Conservation (phyloP, 192 early-diverging fungal species). For the Coemansia sp. region DNA sequence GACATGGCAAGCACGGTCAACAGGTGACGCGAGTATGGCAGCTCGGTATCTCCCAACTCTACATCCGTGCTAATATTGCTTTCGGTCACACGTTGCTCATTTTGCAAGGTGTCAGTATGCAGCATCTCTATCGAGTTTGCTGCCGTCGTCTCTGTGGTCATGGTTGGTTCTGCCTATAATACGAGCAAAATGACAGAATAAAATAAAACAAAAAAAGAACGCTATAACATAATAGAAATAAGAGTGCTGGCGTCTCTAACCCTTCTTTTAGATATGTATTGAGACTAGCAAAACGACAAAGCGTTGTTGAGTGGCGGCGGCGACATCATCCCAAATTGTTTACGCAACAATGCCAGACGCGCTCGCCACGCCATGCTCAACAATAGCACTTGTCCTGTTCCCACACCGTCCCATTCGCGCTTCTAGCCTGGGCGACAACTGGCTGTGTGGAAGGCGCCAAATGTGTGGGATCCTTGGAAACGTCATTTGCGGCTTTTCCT, state of each 20-base stretch:
- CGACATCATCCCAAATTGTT: background rate
- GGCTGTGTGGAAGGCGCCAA: background rate
- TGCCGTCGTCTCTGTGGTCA: background rate
- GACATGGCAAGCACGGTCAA: constrained; percentile 33
- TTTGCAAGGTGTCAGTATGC: background rate
- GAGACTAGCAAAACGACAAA: background rate
- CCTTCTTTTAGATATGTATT: background rate
- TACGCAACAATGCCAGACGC: background rate
- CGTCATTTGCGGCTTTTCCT: background rate
- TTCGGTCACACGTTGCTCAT: background rate
- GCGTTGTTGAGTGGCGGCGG: background rate
- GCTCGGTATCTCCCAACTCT: background rate
- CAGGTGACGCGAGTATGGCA: background rate
- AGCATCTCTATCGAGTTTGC: constrained; percentile 4
- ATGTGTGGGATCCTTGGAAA: background rate
- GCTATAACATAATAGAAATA: background rate
- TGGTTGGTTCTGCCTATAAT: background rate
- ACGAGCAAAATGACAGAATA: background rate
- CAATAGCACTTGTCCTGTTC: background rate
- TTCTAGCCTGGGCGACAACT: background rate
- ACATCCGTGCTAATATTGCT: background rate
- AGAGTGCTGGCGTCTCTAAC: background rate
- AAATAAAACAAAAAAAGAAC: background rate
- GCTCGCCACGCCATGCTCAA: background rate
- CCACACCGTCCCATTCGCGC: background rate